Percentiles rank a stretch among this genome's conserved stretches.
Evolutionary conservation across 1,139 yeast species (phyloP).

Genomic region (Pichia sp.): DNA sequence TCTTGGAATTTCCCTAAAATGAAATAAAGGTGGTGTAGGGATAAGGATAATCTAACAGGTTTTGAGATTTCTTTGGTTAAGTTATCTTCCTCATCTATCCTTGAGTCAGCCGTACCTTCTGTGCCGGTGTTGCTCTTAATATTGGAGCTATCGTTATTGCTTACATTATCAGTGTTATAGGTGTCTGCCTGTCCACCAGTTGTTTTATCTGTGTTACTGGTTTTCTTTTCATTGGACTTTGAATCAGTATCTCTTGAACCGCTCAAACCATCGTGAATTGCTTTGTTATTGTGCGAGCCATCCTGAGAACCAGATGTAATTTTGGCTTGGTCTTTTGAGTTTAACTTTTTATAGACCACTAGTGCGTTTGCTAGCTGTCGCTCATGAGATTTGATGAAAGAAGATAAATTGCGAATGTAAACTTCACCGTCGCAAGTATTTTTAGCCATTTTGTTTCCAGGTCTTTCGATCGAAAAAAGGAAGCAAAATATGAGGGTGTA

Average conservation of each 20-base stretch:
- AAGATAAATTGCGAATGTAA: constrained; percentile 36
- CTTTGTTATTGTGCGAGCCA: background rate
- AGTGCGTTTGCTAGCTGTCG: constrained; percentile 35
- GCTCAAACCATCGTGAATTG: background rate
- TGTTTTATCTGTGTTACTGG: background rate
- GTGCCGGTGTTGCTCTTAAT: background rate
- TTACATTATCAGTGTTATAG: background rate
- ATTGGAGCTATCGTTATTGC: background rate
- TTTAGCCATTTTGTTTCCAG: constrained; percentile 21
- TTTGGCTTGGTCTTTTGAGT: constrained; percentile 33
- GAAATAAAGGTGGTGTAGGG: constrained; percentile 61
- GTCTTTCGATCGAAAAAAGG: background rate
- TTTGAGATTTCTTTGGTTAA: constrained; percentile 24
- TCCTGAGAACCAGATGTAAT: background rate
- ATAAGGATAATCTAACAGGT: constrained; percentile 53
- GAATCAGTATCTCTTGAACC: background rate
- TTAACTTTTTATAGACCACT: constrained; percentile 33
- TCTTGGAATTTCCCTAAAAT: constrained; percentile 55
- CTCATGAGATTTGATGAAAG: constrained; percentile 37
- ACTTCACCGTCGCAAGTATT: constrained; percentile 38
- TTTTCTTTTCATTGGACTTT: background rate
- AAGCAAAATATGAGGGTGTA: background rate
- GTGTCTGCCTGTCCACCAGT: background rate
- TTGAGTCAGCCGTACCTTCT: background rate
- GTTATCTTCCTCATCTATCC: constrained; percentile 14